phyloP scores from a whole-genome alignment of 257 asterid genomes.

The Eucommia ulmoides region DNA sequence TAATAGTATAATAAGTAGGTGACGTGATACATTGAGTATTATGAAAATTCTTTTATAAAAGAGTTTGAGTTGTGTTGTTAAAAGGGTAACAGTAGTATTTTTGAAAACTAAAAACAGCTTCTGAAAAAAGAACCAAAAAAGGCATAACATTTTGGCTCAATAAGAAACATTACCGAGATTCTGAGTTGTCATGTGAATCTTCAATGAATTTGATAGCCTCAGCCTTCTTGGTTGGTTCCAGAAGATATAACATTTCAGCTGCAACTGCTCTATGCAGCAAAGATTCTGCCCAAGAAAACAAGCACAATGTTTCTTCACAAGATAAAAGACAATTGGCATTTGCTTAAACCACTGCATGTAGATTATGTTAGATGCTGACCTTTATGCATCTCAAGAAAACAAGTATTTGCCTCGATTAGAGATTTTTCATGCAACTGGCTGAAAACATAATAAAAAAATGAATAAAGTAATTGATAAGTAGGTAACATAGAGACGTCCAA shows the following conservation, averaged over 20 bases:
- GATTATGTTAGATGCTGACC: conserved; percentile 47
- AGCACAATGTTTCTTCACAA: no score
- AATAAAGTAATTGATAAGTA: conserved; percentile 7
- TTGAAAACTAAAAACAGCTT: no score
- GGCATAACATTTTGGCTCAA: no score
- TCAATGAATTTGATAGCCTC: conserved; percentile 70
- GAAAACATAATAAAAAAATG: conserved; percentile 13
- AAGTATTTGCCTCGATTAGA: conserved; percentile 57
- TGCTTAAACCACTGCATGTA: background rate
- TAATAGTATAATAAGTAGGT: no score
- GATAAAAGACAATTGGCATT: background rate
- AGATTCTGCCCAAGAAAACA: conserved; percentile 44
- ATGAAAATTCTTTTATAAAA: no score
- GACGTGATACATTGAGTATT: no score
- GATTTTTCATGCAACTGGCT: conserved; percentile 82
- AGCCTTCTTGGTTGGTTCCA: conserved; percentile 68
- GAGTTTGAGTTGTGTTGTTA: no score
- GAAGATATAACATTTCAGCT: conserved; percentile 74
- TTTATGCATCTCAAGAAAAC: conserved; percentile 62
- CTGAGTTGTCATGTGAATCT: conserved; percentile 39
- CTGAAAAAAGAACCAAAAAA: no score
- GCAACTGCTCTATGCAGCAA: conserved; percentile 79
- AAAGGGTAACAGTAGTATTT: no score
- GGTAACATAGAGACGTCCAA: no score
- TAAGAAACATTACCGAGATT: conserved; percentile 40